Base-by-base conservation (phyloP, 164 flowering plant genomes). In the Platanus orientalis region DNA sequence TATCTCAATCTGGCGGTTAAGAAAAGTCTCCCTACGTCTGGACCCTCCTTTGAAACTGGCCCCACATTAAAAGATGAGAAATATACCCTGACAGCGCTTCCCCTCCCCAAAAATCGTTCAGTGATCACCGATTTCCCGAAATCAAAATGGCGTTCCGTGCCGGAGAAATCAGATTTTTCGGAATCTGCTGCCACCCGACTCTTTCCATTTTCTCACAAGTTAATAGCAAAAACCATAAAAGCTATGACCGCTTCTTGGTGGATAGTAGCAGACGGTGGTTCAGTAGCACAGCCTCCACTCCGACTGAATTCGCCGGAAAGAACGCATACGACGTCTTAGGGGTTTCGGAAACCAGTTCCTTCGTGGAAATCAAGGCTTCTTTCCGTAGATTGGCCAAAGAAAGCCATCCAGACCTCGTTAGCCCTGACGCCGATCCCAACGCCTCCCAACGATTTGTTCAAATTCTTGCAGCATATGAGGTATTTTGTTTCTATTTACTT, bases 401-500 rank as follows among this genome's bases (percentile, higher is more conserved):
- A 69, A 88, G 93, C 61, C 98, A 92, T 65, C 98, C 98, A 9
- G 98, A 87, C 69, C 75, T 87, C 19, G 80, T 76, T 47, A 74
- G 68, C 12, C 73, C 79, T 25, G 63, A 56, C 45, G 51, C 63
- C 50, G 75, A 76, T 57, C 54, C 84, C 13, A 50, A 70, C 12
- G 69, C 81, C 30, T 84, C 92, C 10, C 61, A 59, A n/a, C 83
- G 84, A 42, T 93, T 90, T 70, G 65, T 93, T 47, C 82, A 79
- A 75, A 87, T 90, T 47, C 84, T 88, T 26, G 98, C 97, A 1
- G 96, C 96, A 61, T 88, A 90, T 74, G 96, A 90, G 96, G 97
- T 90, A 48, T 7, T 23, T 27, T 24, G 23, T 13, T 21, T 28
- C 16, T 44, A 44, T 12, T 44, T 44, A 1, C 5, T 6, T 14